Percentiles rank a stretch among this genome's conserved stretches.
phyloP scores from a whole-genome alignment of 108 stramenopile genomes.

The Hondaea fermentalgiana region DNA sequence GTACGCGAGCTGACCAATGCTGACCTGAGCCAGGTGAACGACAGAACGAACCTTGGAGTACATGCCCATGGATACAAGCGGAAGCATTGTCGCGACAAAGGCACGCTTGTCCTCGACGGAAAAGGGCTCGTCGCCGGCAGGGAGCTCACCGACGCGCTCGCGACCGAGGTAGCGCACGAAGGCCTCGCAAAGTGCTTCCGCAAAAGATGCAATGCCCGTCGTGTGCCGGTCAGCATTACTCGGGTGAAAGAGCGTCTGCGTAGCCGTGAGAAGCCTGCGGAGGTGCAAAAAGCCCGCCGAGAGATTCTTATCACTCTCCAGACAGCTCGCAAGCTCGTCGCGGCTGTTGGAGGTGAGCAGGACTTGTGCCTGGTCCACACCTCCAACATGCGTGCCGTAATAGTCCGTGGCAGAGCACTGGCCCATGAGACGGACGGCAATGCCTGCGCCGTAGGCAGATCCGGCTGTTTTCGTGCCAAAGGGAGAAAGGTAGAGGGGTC shows the following conservation, averaged over 20 bases:
- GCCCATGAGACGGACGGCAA: not conserved
- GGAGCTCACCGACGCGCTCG: not conserved
- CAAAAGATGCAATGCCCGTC: not conserved
- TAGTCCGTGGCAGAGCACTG: not conserved
- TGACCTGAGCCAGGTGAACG: not conserved
- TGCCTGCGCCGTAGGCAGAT: not conserved
- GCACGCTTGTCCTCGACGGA: not conserved
- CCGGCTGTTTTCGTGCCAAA: not conserved
- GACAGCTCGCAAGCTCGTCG: not conserved
- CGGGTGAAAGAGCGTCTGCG: slow-evolving; percentile 11
- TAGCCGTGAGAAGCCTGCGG: not conserved
- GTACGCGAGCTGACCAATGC: not conserved
- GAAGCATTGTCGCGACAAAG: not conserved
- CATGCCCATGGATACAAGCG: not conserved
- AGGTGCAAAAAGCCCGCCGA: not conserved
- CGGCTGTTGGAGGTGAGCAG: not conserved
- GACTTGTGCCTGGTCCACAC: not conserved
- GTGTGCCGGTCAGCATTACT: slow-evolving; percentile 4
- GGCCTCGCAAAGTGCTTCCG: not conserved
- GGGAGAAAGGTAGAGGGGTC: not conserved
- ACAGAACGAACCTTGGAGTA: slow-evolving; percentile 5
- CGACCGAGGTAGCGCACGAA: not conserved
- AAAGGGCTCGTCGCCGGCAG: not conserved
- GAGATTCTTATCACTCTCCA: not conserved
- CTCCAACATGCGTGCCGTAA: not conserved